Conservation (phyloP, 139 green algal species). For the Coelastrella sp. region DNA sequence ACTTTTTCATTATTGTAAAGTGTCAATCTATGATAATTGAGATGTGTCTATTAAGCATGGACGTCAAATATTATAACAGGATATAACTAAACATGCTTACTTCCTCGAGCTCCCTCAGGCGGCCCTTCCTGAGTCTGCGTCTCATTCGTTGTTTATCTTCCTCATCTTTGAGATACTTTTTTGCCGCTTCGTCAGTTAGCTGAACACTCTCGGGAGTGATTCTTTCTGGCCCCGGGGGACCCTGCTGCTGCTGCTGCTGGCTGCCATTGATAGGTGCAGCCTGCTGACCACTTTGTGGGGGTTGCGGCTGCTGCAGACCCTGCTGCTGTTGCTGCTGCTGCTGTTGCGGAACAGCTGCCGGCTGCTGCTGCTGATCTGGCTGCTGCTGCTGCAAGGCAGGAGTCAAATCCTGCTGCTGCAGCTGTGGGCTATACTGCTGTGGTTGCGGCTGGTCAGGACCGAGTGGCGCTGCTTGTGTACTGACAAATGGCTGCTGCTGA, state of each 20-base stretch:
- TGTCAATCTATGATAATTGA: too few relatives aligned
- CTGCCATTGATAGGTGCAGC: background rate
- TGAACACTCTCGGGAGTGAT: slow-evolving; percentile 5
- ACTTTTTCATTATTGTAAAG: too few relatives aligned
- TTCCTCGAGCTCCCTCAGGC: slow-evolving; percentile 83
- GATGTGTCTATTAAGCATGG: background rate
- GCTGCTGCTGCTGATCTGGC: background rate
- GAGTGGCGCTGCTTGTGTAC: background rate
- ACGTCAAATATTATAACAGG: background rate
- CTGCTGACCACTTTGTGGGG: background rate
- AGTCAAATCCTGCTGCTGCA: background rate
- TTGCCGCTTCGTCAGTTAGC: slow-evolving; percentile 61
- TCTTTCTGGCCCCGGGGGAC: background rate
- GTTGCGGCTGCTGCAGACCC: background rate
- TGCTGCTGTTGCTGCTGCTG: background rate
- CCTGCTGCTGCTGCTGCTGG: slow-evolving; percentile 1
- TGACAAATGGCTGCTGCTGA: background rate
- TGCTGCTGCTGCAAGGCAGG: background rate
- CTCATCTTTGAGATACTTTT: slow-evolving; percentile 64
- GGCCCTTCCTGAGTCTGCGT: slow-evolving; percentile 63
- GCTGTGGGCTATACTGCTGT: background rate
- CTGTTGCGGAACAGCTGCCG: background rate
- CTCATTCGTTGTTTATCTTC: slow-evolving; percentile 66
- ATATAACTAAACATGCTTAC: slow-evolving; percentile 16
- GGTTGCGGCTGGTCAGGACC: background rate